These are phyloP conservation scores for Russula compacta DNA, from an alignment of 768 basidiomycete genomes.

Conservation along the genomic window DNA sequence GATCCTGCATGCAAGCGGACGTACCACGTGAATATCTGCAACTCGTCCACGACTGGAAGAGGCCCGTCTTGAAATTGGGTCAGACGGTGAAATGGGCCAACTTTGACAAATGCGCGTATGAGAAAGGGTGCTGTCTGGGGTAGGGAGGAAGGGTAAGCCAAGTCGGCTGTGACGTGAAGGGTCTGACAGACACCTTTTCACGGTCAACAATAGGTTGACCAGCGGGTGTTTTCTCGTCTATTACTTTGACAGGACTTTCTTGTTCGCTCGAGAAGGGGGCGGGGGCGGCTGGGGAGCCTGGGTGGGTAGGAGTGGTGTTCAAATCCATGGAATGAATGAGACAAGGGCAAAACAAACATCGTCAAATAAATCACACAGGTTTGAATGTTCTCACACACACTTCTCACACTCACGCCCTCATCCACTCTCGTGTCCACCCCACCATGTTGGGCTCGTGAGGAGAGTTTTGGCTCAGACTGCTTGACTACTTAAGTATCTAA, in stretches of 20 bases:
- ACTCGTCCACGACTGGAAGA: conserved; percentile 71
- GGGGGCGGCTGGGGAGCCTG: background rate
- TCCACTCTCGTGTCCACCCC: too few relatives aligned
- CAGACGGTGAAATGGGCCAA: conserved; percentile 67
- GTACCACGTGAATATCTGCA: conserved; percentile 76
- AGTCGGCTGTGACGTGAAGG: background rate
- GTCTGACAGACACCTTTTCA: conserved; percentile 42
- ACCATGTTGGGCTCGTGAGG: too few relatives aligned
- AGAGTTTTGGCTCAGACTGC: too few relatives aligned
- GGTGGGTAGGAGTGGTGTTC: background rate
- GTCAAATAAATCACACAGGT: background rate
- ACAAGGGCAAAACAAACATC: background rate
- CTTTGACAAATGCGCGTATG: conserved; percentile 74
- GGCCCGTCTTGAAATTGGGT: conserved; percentile 69
- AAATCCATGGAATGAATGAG: background rate
- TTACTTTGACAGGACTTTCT: conserved; percentile 2
- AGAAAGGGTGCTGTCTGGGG: conserved; percentile 70
- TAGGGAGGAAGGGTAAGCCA: background rate
- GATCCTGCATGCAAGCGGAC: conserved; percentile 4
- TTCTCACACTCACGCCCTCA: too few relatives aligned
- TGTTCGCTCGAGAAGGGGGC: background rate
- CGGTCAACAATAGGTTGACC: conserved; percentile 42
- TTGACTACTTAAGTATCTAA: too few relatives aligned
- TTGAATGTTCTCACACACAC: conserved; percentile 2
- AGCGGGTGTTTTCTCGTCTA: conserved; percentile 36